phyloP scores from a whole-genome alignment of 495 filamentous ascomycete genomes.

The Aspergillus ellipticus region DNA sequence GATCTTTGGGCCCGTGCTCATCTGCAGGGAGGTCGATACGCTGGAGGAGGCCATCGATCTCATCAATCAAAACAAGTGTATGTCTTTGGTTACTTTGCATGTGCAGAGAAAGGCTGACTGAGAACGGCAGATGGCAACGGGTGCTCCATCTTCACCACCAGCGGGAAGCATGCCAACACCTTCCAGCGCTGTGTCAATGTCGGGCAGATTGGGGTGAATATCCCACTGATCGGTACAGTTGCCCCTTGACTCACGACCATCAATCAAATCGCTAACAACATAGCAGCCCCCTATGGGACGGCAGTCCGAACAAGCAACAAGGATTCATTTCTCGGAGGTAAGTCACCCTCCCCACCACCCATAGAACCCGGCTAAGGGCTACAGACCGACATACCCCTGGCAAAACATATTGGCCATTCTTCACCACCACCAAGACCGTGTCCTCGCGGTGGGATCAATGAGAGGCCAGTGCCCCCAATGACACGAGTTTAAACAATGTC shows the following conservation, averaged over 20 bases:
- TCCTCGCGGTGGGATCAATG: slow-evolving; percentile 26
- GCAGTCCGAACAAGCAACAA: slow-evolving; percentile 28
- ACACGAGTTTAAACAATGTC: too few species aligned
- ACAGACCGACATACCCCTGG: slow-evolving; percentile 26
- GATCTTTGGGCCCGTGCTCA: slow-evolving; percentile 31
- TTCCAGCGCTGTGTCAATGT: slow-evolving; percentile 28
- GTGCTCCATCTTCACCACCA: slow-evolving; percentile 28
- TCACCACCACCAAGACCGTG: slow-evolving; percentile 24
- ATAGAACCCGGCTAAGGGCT: not conserved
- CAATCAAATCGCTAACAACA: not conserved
- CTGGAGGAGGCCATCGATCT: slow-evolving; percentile 26
- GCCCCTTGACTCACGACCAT: not conserved
- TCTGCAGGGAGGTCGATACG: slow-evolving; percentile 26
- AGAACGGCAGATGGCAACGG: slow-evolving; percentile 23
- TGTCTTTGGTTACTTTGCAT: not conserved
- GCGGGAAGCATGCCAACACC: slow-evolving; percentile 22
- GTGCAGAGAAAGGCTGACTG: not conserved
- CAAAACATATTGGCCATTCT: slow-evolving; percentile 30
- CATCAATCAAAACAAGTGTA: slow-evolving; percentile 31
- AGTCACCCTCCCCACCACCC: not conserved
- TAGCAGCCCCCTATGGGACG: slow-evolving; percentile 22
- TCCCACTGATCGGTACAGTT: slow-evolving; percentile 24
- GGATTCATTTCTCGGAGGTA: slow-evolving; percentile 27
- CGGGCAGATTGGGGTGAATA: slow-evolving; percentile 29
- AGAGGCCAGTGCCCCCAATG: too few species aligned